Evolutionary conservation across 768 basidiomycete genomes (phyloP).

Genomic region (Hygrophorus pudorinus): DNA sequence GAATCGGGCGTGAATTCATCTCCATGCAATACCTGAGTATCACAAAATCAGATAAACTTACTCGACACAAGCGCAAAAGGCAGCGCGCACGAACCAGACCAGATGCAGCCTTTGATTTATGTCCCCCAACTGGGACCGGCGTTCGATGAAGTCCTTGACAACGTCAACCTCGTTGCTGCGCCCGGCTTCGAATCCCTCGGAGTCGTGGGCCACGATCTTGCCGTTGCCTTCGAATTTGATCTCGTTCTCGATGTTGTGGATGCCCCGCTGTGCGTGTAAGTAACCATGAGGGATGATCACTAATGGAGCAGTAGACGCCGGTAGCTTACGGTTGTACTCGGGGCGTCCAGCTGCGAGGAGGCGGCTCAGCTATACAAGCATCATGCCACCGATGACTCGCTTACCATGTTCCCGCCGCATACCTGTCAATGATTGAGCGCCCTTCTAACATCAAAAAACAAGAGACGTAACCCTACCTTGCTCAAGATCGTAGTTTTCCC

Average conservation of each 20-base stretch:
- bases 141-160: slow-evolving; percentile 9
- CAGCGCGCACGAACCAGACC: slow-evolving; percentile 8
- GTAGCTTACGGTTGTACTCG: not conserved
- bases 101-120: slow-evolving; percentile 10
- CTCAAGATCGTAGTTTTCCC: not conserved
- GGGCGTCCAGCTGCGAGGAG: not conserved
- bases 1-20: not conserved
- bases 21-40: slow-evolving; percentile 3
- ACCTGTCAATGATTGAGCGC: not conserved
- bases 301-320: no score
- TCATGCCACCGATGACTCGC: not conserved
- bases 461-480: not conserved
- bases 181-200: slow-evolving; percentile 16
- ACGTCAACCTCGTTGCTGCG: slow-evolving; percentile 5
- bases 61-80: not conserved
- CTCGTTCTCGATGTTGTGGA: slow-evolving; percentile 8
- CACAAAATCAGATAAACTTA: not conserved
- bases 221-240: slow-evolving; percentile 7
- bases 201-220: slow-evolving; percentile 15
- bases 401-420: not conserved
- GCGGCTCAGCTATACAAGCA: not conserved
- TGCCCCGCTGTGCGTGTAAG: not conserved
- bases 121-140: not conserved
- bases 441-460: not conserved
- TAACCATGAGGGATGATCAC: no score